Conservation (phyloP, 495 filamentous ascomycete species). For the Aspergillus mulundensis region DNA sequence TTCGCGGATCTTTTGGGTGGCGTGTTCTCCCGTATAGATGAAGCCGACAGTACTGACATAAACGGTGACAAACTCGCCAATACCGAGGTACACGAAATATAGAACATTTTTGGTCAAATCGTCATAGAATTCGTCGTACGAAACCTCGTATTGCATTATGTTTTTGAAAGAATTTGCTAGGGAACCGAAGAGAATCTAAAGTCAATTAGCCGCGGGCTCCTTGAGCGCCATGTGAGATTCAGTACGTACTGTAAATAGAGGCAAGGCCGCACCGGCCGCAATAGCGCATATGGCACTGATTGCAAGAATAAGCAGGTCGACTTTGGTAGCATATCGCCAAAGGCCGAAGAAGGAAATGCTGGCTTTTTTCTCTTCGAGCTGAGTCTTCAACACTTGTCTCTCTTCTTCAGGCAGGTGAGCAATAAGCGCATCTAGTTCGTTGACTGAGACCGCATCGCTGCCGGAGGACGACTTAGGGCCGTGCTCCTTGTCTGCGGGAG, state of each 20-base stretch:
- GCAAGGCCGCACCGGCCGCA: slow-evolving; percentile 73
- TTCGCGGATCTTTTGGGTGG: slow-evolving; percentile 78
- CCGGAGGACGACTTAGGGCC: slow-evolving; percentile 8
- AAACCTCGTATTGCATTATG: slow-evolving; percentile 48
- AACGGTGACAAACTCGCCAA: slow-evolving; percentile 76
- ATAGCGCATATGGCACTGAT: slow-evolving; percentile 66
- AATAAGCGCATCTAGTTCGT: slow-evolving; percentile 33
- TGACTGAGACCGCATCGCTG: slow-evolving; percentile 13
- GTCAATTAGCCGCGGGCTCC: background rate
- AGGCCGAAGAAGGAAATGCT: slow-evolving; percentile 63
- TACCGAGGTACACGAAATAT: slow-evolving; percentile 87
- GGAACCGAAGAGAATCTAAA: slow-evolving; percentile 65
- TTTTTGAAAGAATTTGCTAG: slow-evolving; percentile 68
- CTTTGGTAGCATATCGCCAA: slow-evolving; percentile 74
- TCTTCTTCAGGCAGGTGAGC: slow-evolving; percentile 50
- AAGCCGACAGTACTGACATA: slow-evolving; percentile 84
- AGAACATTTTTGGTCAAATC: slow-evolving; percentile 64
- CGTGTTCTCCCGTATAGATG: slow-evolving; percentile 90
- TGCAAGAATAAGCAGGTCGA: slow-evolving; percentile 69
- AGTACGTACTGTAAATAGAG: slow-evolving; percentile 72
- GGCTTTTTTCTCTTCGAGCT: slow-evolving; percentile 64
- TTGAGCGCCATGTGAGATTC: background rate
- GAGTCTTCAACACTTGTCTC: slow-evolving; percentile 60
- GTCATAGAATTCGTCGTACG: slow-evolving; percentile 52
- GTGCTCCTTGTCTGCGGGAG: slow-evolving; percentile 22